Conservation (phyloP, 108 stramenopile species). For the Cylindrotheca fusiformis region DNA sequence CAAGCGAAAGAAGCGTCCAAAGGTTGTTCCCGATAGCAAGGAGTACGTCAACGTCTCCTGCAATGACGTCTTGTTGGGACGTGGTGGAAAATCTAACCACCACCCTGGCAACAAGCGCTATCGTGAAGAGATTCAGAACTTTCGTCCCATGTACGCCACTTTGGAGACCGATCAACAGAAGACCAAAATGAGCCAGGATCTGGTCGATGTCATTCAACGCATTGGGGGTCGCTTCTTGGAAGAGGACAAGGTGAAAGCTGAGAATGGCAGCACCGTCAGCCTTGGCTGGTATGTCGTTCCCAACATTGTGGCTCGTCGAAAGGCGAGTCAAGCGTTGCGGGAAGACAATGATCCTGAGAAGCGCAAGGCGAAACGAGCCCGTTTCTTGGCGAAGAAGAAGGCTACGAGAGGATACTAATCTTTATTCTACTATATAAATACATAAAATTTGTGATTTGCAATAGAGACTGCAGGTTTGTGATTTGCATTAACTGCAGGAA, state of each 20-base stretch:
- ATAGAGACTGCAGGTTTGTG: no score
- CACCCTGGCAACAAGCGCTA: conserved; percentile 50
- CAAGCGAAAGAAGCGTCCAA: conserved; percentile 24
- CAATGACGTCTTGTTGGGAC: conserved; percentile 36
- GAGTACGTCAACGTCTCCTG: conserved; percentile 20
- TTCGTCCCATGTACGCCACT: conserved; percentile 29
- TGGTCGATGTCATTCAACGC: conserved; percentile 31
- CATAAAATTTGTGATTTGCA: no score
- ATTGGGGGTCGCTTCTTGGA: conserved; percentile 50
- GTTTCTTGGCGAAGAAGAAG: conserved; percentile 21
- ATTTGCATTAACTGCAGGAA: no score
- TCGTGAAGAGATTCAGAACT: conserved; percentile 31
- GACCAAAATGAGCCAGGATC: conserved; percentile 31
- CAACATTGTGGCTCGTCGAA: conserved; percentile 40
- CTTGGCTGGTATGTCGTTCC: conserved; percentile 30
- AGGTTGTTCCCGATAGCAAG: conserved; percentile 29
- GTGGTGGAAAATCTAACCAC: conserved; percentile 50
- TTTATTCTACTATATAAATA: no score
- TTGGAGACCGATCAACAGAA: conserved; percentile 40
- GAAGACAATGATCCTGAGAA: conserved; percentile 48
- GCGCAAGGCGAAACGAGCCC: conserved; percentile 34
- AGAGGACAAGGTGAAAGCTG: conserved; percentile 16
- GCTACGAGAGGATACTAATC: no score
- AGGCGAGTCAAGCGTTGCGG: conserved; percentile 46
- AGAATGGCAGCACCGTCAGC: not conserved